A percentile compares a stretch with the other conserved stretches of the same genome.
phyloP scores from a whole-genome alignment of 2,329 filamentous ascomycete genomes.

The Colletotrichum spaethianum region DNA sequence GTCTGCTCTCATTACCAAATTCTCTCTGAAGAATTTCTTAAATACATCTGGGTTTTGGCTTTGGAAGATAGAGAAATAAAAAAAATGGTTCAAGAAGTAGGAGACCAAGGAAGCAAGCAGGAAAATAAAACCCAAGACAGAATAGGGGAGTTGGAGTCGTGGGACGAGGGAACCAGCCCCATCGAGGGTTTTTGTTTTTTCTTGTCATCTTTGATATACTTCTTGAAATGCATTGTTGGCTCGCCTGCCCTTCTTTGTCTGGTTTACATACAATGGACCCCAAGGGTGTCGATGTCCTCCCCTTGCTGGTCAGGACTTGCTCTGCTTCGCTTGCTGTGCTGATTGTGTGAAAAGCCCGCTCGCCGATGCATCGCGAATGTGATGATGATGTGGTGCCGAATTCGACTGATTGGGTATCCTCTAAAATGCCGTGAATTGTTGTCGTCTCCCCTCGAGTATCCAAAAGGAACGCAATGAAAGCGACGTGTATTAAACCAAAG shows the following conservation, averaged over 20 bases:
- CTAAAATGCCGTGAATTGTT: constrained; percentile 38
- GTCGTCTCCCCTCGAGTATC: constrained; percentile 25
- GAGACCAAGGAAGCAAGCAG: not conserved
- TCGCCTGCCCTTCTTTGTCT: constrained; percentile 27
- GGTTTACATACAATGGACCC: constrained; percentile 31
- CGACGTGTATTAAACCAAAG: constrained; percentile 34
- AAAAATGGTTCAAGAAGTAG: constrained; percentile 13
- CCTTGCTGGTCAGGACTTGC: not conserved
- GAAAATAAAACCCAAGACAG: constrained; percentile 30
- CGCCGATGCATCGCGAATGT: constrained; percentile 22
- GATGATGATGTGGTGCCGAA: not conserved
- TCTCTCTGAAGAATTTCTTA: constrained; percentile 1
- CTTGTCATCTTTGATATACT: constrained; percentile 10
- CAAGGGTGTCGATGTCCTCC: not conserved
- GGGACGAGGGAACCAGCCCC: constrained; percentile 37
- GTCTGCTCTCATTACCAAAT: constrained; percentile 36
- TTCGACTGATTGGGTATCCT: constrained; percentile 38
- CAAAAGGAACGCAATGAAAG: constrained; percentile 16
- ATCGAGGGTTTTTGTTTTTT: constrained; percentile 34
- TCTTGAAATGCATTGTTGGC: constrained; percentile 26
- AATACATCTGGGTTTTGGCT: constrained; percentile 19
- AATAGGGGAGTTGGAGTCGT: constrained; percentile 8
- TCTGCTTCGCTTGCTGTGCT: constrained; percentile 9
- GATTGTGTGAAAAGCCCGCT: constrained; percentile 23
- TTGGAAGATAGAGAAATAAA: constrained; percentile 3